These are phyloP conservation scores for Ilyonectria destructans DNA, from an alignment of 2,329 filamentous ascomycete species.

Conservation along the genomic window DNA sequence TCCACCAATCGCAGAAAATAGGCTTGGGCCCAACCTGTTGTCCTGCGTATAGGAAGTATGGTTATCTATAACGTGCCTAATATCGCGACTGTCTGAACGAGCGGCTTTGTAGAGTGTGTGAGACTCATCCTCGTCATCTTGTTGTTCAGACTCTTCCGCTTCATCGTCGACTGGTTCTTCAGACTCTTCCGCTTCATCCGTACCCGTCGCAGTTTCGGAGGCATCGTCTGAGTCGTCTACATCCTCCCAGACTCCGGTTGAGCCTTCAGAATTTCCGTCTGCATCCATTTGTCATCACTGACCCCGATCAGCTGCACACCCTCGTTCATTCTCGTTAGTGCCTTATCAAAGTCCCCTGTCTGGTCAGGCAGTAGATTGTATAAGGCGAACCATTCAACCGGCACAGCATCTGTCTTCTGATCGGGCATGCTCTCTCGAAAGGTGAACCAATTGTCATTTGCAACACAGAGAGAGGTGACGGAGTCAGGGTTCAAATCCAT, in stretches of 20 bases:
- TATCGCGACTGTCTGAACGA: neutral
- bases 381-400: neutral
- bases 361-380: neutral
- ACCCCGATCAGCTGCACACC: neutral
- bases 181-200: no score
- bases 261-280: neutral
- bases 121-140: neutral
- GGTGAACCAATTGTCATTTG: neutral
- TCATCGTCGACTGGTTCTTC: neutral
- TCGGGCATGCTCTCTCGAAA: neutral
- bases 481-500: no score
- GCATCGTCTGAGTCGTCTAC: neutral
- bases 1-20: neutral
- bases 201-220: no score
- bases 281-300: neutral
- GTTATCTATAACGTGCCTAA: neutral
- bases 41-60: constrained; percentile 6
- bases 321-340: neutral
- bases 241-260: neutral
- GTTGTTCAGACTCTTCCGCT: neutral
- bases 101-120: neutral
- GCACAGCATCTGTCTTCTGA: neutral
- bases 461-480: neutral
- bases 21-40: neutral
- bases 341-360: neutral